Base-by-base conservation (phyloP, 2,329 filamentous ascomycete genomes). In the Aspergillus novofumigatus region DNA sequence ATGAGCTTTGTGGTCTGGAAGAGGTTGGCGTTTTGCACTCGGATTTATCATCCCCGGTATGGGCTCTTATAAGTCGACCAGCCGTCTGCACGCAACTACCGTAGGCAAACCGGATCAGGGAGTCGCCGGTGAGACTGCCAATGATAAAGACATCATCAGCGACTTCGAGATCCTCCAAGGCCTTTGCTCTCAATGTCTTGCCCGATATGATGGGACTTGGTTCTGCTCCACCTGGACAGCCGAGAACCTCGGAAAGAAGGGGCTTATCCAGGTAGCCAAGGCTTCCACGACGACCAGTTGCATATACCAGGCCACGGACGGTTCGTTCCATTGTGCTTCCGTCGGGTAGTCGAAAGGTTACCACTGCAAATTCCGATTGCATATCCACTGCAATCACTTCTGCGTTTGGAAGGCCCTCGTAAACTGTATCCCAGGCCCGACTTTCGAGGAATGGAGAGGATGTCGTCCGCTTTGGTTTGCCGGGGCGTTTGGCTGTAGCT, bases 41-140 rank as follows among this genome's bases (percentile, higher is more conserved):
- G 5, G 49, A 50, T 38, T 64, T 60, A 4, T 62, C 52, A 25
- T 65, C 59, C 4, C 63, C 58, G 7, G 62, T 59, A 49, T 61
- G 55, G 7, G 60, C 58, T 3, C 60, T 60, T 28, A 81, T 75
- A 21, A 86, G 77, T 59, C 77, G 80, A 3, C 82, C 80, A 3
- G 83, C 84, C 4, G 80, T 77, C 63, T 81, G 82, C 7, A 82
- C 78, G 61, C 83, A 85, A 4, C 83, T 80, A 2, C 84, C 83
- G 28, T 84, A 82, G 8, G 82, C 81, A 63, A 85, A 84, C 1
- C 83, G 75, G 26, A 86, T 81, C 3, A 86, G 72, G 2, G 83
- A 84, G 66, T 86, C 84, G 3, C 84, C 84, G 0, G 83, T 83
- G 51, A 86, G 64, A 60, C 83, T 85, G 10, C 84, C 84, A 41